phyloP scores from a whole-genome alignment of 2,329 filamentous ascomycete genomes.

The Hypocrella siamensis region DNA sequence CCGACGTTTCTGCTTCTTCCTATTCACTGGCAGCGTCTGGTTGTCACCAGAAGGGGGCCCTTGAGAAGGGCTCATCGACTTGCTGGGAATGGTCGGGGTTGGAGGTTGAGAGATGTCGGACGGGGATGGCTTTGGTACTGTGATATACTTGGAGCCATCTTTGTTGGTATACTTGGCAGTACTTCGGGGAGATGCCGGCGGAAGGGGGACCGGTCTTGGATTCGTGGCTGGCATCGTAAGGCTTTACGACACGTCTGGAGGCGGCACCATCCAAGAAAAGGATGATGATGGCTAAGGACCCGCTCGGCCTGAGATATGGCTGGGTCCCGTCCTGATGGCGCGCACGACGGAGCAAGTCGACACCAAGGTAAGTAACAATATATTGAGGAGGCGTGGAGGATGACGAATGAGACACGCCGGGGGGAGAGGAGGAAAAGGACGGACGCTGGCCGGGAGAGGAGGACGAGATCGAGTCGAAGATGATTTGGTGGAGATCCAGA shows the following conservation, averaged over 20 bases:
- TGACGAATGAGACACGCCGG: too few species aligned
- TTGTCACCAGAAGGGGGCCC: constrained; percentile 11
- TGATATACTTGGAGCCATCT: constrained; percentile 55
- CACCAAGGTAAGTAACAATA: too few species aligned
- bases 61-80: constrained; percentile 13
- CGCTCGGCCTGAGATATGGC: constrained; percentile 1
- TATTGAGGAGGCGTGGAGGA: too few species aligned
- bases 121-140: constrained; percentile 39
- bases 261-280: constrained; percentile 22
- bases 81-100: constrained; percentile 27
- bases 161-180: constrained; percentile 51
- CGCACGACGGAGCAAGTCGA: too few species aligned
- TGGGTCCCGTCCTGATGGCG: not conserved
- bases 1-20: constrained; percentile 89
- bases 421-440: too few species aligned
- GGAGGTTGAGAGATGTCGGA: constrained; percentile 39
- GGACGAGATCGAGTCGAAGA: too few species aligned
- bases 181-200: constrained; percentile 34
- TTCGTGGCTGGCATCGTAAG: constrained; percentile 35
- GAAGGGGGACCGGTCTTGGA: constrained; percentile 30
- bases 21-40: constrained; percentile 48
- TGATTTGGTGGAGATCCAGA: too few species aligned
- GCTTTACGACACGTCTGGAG: constrained; percentile 16
- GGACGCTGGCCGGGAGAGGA: too few species aligned
- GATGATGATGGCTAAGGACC: constrained; percentile 6